Conservation (phyloP, 73 alveolate genomes). For the Paramecium bursaria region DNA sequence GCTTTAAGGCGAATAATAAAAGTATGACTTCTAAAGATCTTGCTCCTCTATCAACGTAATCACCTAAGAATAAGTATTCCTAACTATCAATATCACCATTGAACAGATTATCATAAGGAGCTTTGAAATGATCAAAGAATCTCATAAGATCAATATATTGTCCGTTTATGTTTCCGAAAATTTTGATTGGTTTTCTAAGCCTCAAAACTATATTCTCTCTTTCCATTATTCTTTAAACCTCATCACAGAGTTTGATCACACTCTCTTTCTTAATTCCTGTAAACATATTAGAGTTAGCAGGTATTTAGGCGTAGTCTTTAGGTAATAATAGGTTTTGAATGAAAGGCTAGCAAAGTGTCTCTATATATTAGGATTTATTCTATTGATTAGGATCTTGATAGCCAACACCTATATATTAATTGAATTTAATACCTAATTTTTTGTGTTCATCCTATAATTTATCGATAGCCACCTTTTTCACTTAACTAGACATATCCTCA, state of each 20-base stretch:
- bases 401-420: conserved; percentile 57
- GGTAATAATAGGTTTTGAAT: conserved; percentile 35
- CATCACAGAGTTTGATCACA: conserved; percentile 65
- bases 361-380: conserved; percentile 37
- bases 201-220: conserved; percentile 36
- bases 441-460: conserved; percentile 90
- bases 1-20: conserved; percentile 70
- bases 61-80: conserved; percentile 85
- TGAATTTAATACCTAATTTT: conserved; percentile 79
- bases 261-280: conserved; percentile 61
- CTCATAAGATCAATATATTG: conserved; percentile 98
- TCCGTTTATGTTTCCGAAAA: conserved; percentile 99
- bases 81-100: conserved; percentile 69
- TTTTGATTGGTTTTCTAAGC: conserved; percentile 72
- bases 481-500: conserved; percentile 77
- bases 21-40: conserved; percentile 81
- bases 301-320: conserved; percentile 24
- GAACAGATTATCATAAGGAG: conserved; percentile 64
- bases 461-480: conserved; percentile 84
- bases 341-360: conserved; percentile 21
- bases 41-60: conserved; percentile 89
- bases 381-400: conserved; percentile 75
- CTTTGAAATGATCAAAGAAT: conserved; percentile 86
- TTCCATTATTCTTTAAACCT: conserved; percentile 60
- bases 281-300: conserved; percentile 56